Conservation (phyloP, 202 grass and related monocot genomes). For the Setaria italica region DNA sequence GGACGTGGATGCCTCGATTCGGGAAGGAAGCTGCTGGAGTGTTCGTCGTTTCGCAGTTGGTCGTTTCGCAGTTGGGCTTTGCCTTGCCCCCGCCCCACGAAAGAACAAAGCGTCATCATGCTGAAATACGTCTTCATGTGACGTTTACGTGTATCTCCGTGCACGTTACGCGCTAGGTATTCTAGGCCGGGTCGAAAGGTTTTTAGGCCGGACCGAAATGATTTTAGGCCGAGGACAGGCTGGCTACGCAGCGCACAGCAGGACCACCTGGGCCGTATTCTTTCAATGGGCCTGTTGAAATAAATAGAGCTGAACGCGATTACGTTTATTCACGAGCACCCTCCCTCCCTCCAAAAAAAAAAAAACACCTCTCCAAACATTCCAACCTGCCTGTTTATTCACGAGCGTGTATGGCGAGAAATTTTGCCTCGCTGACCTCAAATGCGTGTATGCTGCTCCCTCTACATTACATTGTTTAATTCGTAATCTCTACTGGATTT, state of each 20-base stretch:
- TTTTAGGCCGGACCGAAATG: background rate
- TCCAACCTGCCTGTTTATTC: constrained; percentile 31
- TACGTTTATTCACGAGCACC: no score
- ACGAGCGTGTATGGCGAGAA: background rate
- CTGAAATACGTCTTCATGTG: background rate
- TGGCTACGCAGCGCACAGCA: no score
- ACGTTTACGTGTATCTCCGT: background rate
- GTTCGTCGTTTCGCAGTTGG: constrained; percentile 29
- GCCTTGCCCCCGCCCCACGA: constrained; percentile 37
- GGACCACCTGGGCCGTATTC: background rate
- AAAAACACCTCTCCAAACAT: background rate
- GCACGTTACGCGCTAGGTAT: background rate
- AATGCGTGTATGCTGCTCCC: background rate
- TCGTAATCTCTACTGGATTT: constrained; percentile 14
- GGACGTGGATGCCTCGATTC: background rate
- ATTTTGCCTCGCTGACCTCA: constrained; percentile 23
- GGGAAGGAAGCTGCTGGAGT: constrained; percentile 15
- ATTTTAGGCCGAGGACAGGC: no score
- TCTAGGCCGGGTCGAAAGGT: background rate
- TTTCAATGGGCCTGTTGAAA: background rate
- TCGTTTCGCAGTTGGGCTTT: constrained; percentile 25
- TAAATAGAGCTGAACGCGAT: background rate
- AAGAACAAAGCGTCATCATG: constrained; percentile 39
- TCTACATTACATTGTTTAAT: constrained; percentile 1
- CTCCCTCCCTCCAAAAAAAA: no score